Conservation (phyloP, 441 rosid genomes). For the Populus hybrid region DNA sequence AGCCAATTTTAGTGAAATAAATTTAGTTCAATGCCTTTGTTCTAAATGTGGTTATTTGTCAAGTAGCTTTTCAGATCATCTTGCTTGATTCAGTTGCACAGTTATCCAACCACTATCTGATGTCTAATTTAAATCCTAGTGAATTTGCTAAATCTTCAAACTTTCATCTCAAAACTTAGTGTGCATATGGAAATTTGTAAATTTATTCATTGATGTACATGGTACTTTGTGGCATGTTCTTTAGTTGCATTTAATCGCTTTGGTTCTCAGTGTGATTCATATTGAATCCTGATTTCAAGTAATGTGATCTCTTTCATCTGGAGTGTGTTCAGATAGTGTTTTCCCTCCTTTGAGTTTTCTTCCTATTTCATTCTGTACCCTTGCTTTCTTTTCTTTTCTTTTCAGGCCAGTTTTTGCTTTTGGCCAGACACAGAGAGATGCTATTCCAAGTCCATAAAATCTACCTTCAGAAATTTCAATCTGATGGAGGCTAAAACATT, state of each 20-base stretch:
- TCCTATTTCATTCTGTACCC: background rate
- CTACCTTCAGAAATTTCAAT: conserved; percentile 50
- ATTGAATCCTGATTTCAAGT: background rate
- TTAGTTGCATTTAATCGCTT: background rate
- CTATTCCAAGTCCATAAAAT: conserved; percentile 33
- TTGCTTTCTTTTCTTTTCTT: conserved; percentile 11
- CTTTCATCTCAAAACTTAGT: background rate
- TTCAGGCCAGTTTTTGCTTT: conserved; percentile 50
- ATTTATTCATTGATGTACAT: background rate
- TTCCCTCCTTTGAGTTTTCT: background rate
- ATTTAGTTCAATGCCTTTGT: background rate
- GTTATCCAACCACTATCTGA: background rate
- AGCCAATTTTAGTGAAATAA: background rate
- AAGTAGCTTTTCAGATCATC: conserved; percentile 3
- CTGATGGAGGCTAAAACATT: conserved; percentile 38
- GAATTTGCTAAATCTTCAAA: background rate
- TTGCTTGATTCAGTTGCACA: conserved; percentile 7
- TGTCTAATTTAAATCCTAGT: background rate
- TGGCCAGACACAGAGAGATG: conserved; percentile 44
- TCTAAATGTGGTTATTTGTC: background rate
- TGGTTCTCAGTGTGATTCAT: background rate
- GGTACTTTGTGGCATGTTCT: background rate
- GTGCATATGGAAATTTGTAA: background rate
- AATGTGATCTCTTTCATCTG: background rate
- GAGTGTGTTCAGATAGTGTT: background rate